Evolutionary conservation across 2,329 filamentous ascomycete genomes (phyloP).

Genomic region (Fusarium sp.): DNA sequence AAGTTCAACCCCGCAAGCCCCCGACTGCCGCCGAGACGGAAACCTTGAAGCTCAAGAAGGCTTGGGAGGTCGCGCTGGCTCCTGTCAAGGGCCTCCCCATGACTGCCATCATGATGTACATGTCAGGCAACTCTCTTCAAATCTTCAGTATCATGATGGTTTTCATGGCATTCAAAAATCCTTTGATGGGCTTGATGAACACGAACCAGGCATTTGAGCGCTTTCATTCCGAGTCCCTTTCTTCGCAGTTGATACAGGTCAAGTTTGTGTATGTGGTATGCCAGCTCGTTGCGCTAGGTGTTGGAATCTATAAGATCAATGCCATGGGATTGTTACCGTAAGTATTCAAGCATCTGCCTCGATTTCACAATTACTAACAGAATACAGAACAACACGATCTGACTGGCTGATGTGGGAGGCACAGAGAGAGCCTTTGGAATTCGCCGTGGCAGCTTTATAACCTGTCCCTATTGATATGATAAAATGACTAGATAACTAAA

Average conservation of each 20-base stretch:
- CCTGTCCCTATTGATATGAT: slow-evolving; percentile 8
- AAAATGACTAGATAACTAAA: slow-evolving; percentile 10
- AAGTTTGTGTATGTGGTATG: slow-evolving; percentile 90
- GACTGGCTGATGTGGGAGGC: slow-evolving; percentile 98
- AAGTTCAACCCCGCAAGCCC: slow-evolving; percentile 67
- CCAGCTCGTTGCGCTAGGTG: slow-evolving; percentile 82
- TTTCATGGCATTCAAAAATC: slow-evolving; percentile 98
- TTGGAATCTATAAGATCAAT: slow-evolving; percentile 97
- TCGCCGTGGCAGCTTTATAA: slow-evolving; percentile 71
- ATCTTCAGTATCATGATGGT: slow-evolving; percentile 99
- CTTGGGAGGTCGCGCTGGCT: slow-evolving; percentile 95
- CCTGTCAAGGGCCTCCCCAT: slow-evolving; percentile 95
- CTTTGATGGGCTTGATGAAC: slow-evolving; percentile 82
- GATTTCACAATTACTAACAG: slow-evolving; percentile 14
- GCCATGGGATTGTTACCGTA: slow-evolving; percentile 94
- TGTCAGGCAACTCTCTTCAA: slow-evolving; percentile 97
- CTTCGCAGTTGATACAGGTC: slow-evolving; percentile 78
- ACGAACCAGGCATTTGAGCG: slow-evolving; percentile 91
- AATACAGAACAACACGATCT: slow-evolving; percentile 83
- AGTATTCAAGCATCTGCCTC: slow-evolving; percentile 50
- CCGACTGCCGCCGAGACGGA: slow-evolving; percentile 89
- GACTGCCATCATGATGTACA: slow-evolving; percentile 99
- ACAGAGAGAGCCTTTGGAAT: slow-evolving; percentile 75
- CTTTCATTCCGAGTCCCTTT: slow-evolving; percentile 86
- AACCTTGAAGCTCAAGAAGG: slow-evolving; percentile 96